Percentiles rank a stretch among this genome's conserved stretches.
phyloP scores from a whole-genome alignment of 768 basidiomycete genomes.

The Amanita brunnescens region DNA sequence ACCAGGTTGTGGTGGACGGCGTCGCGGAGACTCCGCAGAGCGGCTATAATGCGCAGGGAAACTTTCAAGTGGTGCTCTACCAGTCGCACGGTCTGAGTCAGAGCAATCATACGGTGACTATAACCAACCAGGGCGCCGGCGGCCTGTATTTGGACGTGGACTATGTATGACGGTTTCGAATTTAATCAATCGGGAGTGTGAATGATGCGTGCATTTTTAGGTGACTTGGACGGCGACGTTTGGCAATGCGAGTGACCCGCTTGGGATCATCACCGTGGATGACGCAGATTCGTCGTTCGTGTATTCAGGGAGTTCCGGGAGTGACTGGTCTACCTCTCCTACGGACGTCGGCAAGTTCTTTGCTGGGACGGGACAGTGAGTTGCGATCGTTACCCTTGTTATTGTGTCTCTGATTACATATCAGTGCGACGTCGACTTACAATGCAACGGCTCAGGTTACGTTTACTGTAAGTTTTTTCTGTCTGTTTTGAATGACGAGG shows the following conservation, averaged over 20 bases:
- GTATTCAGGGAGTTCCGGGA: conserved; percentile 2
- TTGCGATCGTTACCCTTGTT: neutral
- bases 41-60: neutral
- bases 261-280: neutral
- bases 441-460: neutral
- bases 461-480: neutral
- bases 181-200: neutral
- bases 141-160: conserved; percentile 1
- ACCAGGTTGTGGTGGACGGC: conserved; percentile 32
- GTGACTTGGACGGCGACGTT: conserved; percentile 1
- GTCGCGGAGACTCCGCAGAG: neutral
- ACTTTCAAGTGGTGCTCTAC: neutral
- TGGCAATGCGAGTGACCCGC: neutral
- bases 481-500: neutral
- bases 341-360: neutral
- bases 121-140: neutral
- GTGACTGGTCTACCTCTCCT: neutral
- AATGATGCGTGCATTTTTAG: neutral
- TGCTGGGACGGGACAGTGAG: conserved; percentile 4
- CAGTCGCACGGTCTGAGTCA: neutral
- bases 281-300: neutral
- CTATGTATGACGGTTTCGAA: conserved; percentile 1
- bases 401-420: neutral
- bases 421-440: neutral
- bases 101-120: neutral